Evolutionary conservation across 1,284 basidiomycete genomes (phyloP), one percentile per base, ranked within the genome.

Genomic region (Microbotryum silenes-acaulis): DNA sequence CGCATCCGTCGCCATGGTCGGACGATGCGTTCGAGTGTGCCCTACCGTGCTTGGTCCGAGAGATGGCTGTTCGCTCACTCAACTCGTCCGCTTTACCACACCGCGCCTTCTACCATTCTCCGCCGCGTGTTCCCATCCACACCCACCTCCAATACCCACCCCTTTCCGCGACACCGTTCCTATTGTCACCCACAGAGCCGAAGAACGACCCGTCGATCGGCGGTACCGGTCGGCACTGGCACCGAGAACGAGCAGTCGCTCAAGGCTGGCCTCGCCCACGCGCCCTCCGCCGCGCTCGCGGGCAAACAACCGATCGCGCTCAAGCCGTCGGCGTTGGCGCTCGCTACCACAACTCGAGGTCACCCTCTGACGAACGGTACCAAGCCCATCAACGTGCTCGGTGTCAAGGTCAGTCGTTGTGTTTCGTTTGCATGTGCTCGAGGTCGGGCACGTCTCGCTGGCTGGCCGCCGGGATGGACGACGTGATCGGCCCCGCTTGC

Each of bases 201-300:
- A 29, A 52, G 66, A n/a, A 59, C 61, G 12, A 68, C 66, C 37
- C 64, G 66, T 20, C 64, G 63, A 27, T 65, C 66, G 6, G 56
- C 61, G 47, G 57, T 59, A 4, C 48, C 57, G 20, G 60, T 51
- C 27, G 60, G 58, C 20, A 50, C 60, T 21, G 66, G 66, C 33
- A 58, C 57, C 58, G 66, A 68, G 57, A 68, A 68, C 62, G 66
- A 68, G 51, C 53, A 66, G 31, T 23, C 47, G 9, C 44, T 48
- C 45, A 25, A 53, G 45, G 42, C 25, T 12, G 51, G 47, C 50
- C 18, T 18, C 23, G 42, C 57, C 25, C 52, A 44, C 29, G 23
- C 33, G 18, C 52, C 51, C 27, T 48, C 59, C 6, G 56, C 42
- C 7, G 42, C 57, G 37, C 37, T 42, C 14, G 23, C 51, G 14